Conservation (phyloP, 2,329 filamentous ascomycete genomes). For the Aspergillus sp. region DNA sequence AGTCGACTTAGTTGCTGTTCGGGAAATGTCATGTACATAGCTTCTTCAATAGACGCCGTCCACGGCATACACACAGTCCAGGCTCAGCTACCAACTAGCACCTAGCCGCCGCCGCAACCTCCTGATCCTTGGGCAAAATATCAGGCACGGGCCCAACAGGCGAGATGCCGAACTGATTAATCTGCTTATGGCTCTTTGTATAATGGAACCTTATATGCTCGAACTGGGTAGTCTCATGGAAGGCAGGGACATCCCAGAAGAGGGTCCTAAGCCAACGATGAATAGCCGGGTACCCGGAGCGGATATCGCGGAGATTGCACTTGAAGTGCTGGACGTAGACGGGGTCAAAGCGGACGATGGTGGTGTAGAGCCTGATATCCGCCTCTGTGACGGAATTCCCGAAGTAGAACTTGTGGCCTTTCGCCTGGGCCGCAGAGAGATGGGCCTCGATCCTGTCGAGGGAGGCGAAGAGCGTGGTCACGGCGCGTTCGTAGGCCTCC, state of each 20-base stretch:
- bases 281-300: constrained; percentile 69
- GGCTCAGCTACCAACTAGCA: constrained; percentile 3
- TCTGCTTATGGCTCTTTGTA: constrained; percentile 56
- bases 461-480: constrained; percentile 61
- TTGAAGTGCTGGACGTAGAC: constrained; percentile 78
- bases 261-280: constrained; percentile 73
- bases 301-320: constrained; percentile 77
- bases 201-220: constrained; percentile 86
- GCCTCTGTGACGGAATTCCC: constrained; percentile 69
- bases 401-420: constrained; percentile 56
- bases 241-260: constrained; percentile 76
- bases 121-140: constrained; percentile 67
- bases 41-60: too few relatives aligned
- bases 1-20: too few relatives aligned
- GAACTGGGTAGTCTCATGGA: constrained; percentile 76
- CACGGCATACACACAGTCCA: too few relatives aligned
- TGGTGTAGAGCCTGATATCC: constrained; percentile 67
- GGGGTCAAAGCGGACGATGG: constrained; percentile 61
- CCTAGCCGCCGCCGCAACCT: constrained; percentile 47
- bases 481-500: constrained; percentile 69
- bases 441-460: constrained; percentile 70
- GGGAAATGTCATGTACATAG: too few relatives aligned
- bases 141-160: constrained; percentile 77
- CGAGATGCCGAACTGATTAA: constrained; percentile 62
- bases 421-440: constrained; percentile 41